A percentile compares a stretch with the other conserved stretches of the same genome.
These are phyloP conservation scores for Rosa multiflora DNA, from an alignment of 306 rosid species.

Conservation along the genomic window DNA sequence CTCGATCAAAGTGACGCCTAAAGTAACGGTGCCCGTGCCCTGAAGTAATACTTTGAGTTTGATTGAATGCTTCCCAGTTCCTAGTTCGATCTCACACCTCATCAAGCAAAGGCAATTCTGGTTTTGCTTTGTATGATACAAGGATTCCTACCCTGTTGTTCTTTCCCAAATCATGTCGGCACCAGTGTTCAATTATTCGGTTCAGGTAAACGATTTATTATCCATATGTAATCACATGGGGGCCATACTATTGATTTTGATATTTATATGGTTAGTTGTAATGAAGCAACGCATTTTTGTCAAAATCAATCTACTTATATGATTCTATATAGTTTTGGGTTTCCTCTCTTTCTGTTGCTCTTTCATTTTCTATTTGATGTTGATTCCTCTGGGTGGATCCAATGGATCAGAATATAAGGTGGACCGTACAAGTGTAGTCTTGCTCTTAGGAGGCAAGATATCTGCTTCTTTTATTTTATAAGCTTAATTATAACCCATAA, in stretches of 20 bases:
- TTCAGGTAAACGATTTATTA: constrained; percentile 7
- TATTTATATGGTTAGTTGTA: not conserved
- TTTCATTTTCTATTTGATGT: constrained; percentile 4
- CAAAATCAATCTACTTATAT: not conserved
- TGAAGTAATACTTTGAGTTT: constrained; percentile 5
- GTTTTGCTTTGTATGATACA: no score
- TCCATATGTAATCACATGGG: not conserved
- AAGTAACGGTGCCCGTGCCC: not conserved
- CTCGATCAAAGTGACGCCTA: no score
- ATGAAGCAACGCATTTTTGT: not conserved
- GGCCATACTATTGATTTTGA: not conserved
- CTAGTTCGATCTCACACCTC: not conserved
- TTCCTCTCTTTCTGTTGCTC: not conserved
- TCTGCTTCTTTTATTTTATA: constrained; percentile 6
- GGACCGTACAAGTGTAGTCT: not conserved
- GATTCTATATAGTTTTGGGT: not conserved
- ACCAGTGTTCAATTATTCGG: not conserved
- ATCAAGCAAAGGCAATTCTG: constrained; percentile 1
- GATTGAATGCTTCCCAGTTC: not conserved
- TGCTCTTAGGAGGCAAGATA: constrained; percentile 8
- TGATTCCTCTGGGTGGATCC: not conserved
- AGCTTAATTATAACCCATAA: not conserved
- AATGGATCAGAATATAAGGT: constrained; percentile 2
- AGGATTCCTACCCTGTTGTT: not conserved
- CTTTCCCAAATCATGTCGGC: constrained; percentile 1